Base-by-base conservation (phyloP, 352 stramenopile genomes). In the Blastocystis sp. region DNA sequence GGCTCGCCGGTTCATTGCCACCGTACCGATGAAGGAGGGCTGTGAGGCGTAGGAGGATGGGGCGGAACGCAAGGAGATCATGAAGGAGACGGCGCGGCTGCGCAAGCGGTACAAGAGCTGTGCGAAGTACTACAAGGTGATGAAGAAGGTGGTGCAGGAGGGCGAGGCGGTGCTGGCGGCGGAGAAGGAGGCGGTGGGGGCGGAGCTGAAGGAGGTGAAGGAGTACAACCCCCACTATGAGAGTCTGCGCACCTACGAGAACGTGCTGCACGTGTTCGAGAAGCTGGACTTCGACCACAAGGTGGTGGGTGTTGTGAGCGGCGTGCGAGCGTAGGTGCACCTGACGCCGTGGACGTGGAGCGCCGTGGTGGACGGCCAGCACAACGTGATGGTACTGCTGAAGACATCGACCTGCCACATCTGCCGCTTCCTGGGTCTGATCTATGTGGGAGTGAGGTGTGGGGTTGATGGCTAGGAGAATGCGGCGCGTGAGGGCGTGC, bases 331-430 rank as follows among this genome's bases (percentile, higher is more conserved):
- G 28, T 65, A 81, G 71, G 45, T 81, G 28, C 38, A 81, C 43
- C 66, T 81, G 60, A 59, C 48, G 28, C 71, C 71, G 38, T 81
- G 71, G 71, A 81, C 34, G 21, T 81, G 64, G 38, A 54, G 66
- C n/a, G 64, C 64, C n/a, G 43, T 81, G 21, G 71, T 81, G 17
- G 66, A 81, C 60, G 71, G 24, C 11, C 21, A 81, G 9, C 43
- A 65, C 28, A 81, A 81, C 40, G 71, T 81, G 28, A 81, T 81
- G 71, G 17, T 81, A n/a, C 24, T 81, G 71, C 43, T 81, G 19
- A 21, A 64, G 7, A 63, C 71, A 17, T 48, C 14, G 24, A 48
- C 14, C 10, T 81, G 71, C 60, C 17, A 42, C 54, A 81, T 63
- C 21, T 81, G 71, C 45, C 34, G 28, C 21, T 64, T 81, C 14